Evolutionary conservation across 1,139 yeast genomes (phyloP).

Genomic region (Groenewaldozyma auringiensis): DNA sequence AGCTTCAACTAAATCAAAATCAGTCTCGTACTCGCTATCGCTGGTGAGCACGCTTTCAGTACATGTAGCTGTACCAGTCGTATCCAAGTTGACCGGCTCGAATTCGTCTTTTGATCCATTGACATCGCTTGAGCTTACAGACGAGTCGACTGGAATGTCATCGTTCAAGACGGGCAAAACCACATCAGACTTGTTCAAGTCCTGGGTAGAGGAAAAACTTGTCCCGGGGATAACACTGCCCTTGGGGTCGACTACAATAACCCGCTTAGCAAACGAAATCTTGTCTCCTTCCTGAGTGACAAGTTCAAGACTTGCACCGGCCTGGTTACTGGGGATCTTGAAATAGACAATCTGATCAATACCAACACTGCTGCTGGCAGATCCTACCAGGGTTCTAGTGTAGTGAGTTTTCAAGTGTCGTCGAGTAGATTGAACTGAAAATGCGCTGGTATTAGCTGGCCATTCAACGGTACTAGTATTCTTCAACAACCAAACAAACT

Average conservation of each 20-base stretch:
- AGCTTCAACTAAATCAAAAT: slow-evolving; percentile 2
- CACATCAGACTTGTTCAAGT: slow-evolving; percentile 6
- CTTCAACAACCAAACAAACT: slow-evolving; percentile 1
- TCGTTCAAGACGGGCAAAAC: slow-evolving; percentile 1
- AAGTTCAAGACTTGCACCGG: slow-evolving; percentile 21
- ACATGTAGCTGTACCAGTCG: background rate
- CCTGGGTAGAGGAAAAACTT: slow-evolving; percentile 13
- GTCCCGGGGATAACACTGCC: background rate
- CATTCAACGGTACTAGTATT: background rate
- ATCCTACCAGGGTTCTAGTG: background rate
- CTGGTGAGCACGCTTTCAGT: background rate
- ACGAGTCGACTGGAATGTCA: background rate
- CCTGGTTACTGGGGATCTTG: slow-evolving; percentile 2
- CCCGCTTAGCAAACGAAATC: background rate
- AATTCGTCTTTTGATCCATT: background rate
- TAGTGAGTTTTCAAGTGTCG: slow-evolving; percentile 2
- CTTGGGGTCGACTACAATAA: background rate
- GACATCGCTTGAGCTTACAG: background rate
- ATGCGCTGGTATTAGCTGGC: background rate
- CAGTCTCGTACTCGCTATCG: background rate
- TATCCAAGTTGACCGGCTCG: background rate
- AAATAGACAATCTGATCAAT: slow-evolving; percentile 2
- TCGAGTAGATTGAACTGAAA: background rate
- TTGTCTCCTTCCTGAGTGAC: slow-evolving; percentile 24
- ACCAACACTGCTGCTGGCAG: background rate